Percentiles rank a stretch among this genome's conserved stretches.
These are phyloP conservation scores for Begonia fuchsioides DNA, from an alignment of 306 rosid species.

Conservation along the genomic window DNA sequence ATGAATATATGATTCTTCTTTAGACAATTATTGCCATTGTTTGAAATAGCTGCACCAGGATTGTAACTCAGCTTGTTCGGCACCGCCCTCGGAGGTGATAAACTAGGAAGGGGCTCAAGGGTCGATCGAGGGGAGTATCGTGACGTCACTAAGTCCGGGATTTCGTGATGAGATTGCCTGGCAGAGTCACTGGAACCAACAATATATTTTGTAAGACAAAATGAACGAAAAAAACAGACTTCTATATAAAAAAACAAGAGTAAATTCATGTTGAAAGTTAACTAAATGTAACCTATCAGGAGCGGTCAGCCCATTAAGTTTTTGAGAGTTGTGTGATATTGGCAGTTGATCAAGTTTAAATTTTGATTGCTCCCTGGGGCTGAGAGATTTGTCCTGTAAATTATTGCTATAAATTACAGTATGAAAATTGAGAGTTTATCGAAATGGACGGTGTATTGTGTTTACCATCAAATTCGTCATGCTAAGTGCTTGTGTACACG, in stretches of 20 bases:
- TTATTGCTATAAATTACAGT: constrained; percentile 9
- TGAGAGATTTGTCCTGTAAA: constrained; percentile 40
- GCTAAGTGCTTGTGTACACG: constrained; percentile 19
- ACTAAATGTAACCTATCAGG: constrained; percentile 24
- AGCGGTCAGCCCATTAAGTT: constrained; percentile 24
- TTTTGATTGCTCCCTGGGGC: constrained; percentile 37
- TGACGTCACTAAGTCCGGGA: constrained; percentile 23
- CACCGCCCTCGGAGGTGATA: constrained; percentile 12
- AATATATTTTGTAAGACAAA: constrained; percentile 3
- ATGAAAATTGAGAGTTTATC: constrained; percentile 3
- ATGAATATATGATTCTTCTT: too few relatives aligned
- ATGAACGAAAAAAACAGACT: constrained; percentile 17
- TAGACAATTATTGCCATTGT: too few relatives aligned
- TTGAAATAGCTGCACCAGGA: too few relatives aligned
- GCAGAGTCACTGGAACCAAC: constrained; percentile 24
- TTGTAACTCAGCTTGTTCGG: not conserved
- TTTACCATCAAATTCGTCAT: constrained; percentile 34
- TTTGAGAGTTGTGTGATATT: constrained; percentile 14
- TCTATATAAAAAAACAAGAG: not conserved
- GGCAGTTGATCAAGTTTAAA: constrained; percentile 28
- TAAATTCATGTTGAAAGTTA: not conserved
- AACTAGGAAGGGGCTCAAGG: constrained; percentile 17
- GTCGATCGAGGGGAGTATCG: constrained; percentile 23
- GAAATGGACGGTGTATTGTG: not conserved
- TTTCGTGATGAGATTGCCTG: constrained; percentile 15